Conservation (phyloP, 2,329 filamentous ascomycete species). For the Ustilaginoidea virens region DNA sequence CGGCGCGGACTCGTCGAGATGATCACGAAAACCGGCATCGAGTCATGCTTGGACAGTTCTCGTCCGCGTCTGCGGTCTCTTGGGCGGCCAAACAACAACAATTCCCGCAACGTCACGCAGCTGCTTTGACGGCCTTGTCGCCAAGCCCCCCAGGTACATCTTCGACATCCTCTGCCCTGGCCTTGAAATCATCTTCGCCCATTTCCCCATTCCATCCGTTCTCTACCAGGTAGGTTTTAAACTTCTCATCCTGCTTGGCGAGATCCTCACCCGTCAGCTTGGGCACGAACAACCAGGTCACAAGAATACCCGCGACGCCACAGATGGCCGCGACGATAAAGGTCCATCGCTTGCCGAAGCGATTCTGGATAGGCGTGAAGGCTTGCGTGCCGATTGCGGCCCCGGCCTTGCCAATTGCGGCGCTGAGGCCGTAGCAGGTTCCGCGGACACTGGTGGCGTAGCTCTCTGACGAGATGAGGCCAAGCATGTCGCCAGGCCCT, state of each 20-base stretch:
- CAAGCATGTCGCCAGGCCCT: constrained; percentile 34
- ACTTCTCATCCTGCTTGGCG: constrained; percentile 24
- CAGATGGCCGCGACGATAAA: constrained; percentile 37
- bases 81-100: too few relatives aligned
- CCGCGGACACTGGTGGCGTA: constrained; percentile 37
- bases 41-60: too few relatives aligned
- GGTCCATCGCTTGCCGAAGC: constrained; percentile 31
- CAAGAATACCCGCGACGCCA: constrained; percentile 28
- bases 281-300: constrained; percentile 31
- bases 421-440: constrained; percentile 33
- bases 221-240: constrained; percentile 25
- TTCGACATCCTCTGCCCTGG: constrained; percentile 7
- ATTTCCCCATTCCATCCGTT: constrained; percentile 32
- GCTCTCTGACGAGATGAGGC: constrained; percentile 31
- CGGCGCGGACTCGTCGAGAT: too few relatives aligned
- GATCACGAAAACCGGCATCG: too few relatives aligned
- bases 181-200: constrained; percentile 13
- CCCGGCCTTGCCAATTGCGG: constrained; percentile 34
- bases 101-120: too few relatives aligned
- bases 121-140: constrained; percentile 1
- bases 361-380: constrained; percentile 28
- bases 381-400: constrained; percentile 35
- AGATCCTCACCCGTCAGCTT: constrained; percentile 29
- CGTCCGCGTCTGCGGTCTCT: too few relatives aligned
- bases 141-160: background rate